phyloP scores from a whole-genome alignment of 768 basidiomycete genomes.

The Auricularia sp. region DNA sequence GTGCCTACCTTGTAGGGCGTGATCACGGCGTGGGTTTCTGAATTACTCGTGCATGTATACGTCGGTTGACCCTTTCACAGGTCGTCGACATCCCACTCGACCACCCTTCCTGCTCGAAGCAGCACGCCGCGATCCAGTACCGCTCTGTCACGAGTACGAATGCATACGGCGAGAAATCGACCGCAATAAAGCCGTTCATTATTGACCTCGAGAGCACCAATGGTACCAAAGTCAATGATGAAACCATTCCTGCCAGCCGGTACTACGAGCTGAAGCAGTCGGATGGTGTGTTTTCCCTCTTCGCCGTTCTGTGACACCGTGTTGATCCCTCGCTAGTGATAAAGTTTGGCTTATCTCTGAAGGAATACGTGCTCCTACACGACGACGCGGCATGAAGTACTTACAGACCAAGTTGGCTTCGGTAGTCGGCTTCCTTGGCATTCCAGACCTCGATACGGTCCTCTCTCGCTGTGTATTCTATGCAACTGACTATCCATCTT shows the following conservation, averaged over 20 bases:
- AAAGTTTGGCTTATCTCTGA: slow-evolving; percentile 71
- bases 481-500: too few species aligned
- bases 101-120: slow-evolving; percentile 96
- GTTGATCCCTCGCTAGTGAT: slow-evolving; percentile 42
- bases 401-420: background rate
- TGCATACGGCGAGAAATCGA: slow-evolving; percentile 55
- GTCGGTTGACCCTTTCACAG: slow-evolving; percentile 12
- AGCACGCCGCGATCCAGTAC: slow-evolving; percentile 94
- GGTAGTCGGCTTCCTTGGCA: too few species aligned
- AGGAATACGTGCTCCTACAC: slow-evolving; percentile 80
- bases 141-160: slow-evolving; percentile 80
- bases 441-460: too few species aligned
- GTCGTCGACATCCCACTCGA: slow-evolving; percentile 67
- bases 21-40: slow-evolving; percentile 64
- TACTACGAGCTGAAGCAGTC: slow-evolving; percentile 75
- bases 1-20: slow-evolving; percentile 87
- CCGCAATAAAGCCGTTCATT: slow-evolving; percentile 67
- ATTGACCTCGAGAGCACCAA: slow-evolving; percentile 99
- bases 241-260: slow-evolving; percentile 71
- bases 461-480: too few species aligned
- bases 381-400: slow-evolving; percentile 42
- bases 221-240: slow-evolving; percentile 84
- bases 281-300: slow-evolving; percentile 49
- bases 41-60: slow-evolving; percentile 11
- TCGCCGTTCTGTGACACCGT: background rate